Percentiles rank a stretch among this genome's conserved stretches.
Conservation (phyloP, 1,139 yeast species). For the Suhomyces anneliseae region DNA sequence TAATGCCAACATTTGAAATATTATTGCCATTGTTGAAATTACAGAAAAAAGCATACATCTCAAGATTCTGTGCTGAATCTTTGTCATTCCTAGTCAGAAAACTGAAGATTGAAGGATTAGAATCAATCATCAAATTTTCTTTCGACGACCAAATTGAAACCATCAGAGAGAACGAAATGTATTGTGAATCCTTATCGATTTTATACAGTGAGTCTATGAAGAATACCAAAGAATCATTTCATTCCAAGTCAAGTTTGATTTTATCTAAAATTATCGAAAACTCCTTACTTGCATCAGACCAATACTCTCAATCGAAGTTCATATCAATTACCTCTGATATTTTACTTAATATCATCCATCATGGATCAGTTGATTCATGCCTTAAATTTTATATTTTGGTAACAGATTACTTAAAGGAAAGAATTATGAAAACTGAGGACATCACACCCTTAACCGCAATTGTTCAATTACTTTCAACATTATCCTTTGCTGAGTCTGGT, state of each 20-base stretch:
- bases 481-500: conserved; percentile 70
- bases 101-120: conserved; percentile 51
- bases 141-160: conserved; percentile 45
- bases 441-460: conserved; percentile 20
- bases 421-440: conserved; percentile 13
- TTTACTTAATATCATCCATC: conserved; percentile 58
- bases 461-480: conserved; percentile 37
- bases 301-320: conserved; percentile 20
- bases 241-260: conserved; percentile 63
- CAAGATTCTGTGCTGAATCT: conserved; percentile 89
- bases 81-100: conserved; percentile 80
- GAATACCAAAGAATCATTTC: conserved; percentile 70
- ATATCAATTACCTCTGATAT: conserved; percentile 58
- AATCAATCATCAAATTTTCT: conserved; percentile 48
- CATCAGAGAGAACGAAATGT: conserved; percentile 37
- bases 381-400: conserved; percentile 42
- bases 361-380: conserved; percentile 59
- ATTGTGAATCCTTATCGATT: conserved; percentile 56
- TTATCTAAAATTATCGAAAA: conserved; percentile 44
- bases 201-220: conserved; percentile 75
- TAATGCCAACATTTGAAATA: conserved; percentile 65
- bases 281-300: conserved; percentile 24
- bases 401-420: conserved; percentile 23
- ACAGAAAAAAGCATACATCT: conserved; percentile 58
- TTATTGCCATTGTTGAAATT: conserved; percentile 63